Percentiles rank a stretch among this genome's conserved stretches.
Evolutionary conservation across 345 rosid species (phyloP).

Genomic region (Brassica napus): DNA sequence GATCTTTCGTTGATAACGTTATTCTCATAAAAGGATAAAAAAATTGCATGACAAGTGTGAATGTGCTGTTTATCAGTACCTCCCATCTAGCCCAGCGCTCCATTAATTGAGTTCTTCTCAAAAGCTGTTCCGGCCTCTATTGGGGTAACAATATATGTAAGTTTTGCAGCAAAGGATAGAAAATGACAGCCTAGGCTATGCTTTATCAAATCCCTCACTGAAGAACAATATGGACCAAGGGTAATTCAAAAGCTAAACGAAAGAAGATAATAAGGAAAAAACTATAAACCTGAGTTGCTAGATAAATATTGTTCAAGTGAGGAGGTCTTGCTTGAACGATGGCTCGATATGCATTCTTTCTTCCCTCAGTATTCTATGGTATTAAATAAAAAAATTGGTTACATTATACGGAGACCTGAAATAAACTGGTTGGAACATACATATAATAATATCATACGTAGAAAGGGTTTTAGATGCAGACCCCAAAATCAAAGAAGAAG

Average conservation of each 20-base stretch:
- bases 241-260: slow-evolving; percentile 10
- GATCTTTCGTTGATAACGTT: no score
- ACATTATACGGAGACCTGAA: slow-evolving; percentile 19
- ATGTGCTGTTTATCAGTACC: slow-evolving; percentile 54
- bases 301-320: slow-evolving; percentile 85
- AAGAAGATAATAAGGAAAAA: slow-evolving; percentile 13
- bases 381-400: slow-evolving; percentile 19
- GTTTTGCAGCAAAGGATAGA: slow-evolving; percentile 27
- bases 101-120: slow-evolving; percentile 91
- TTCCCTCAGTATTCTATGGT: slow-evolving; percentile 73
- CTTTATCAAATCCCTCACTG: slow-evolving; percentile 15
- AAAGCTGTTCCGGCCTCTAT: slow-evolving; percentile 95
- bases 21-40: slow-evolving; percentile 13
- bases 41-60: slow-evolving; percentile 26
- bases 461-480: slow-evolving; percentile 33
- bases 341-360: slow-evolving; percentile 91
- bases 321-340: slow-evolving; percentile 88
- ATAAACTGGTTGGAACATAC: slow-evolving; percentile 7
- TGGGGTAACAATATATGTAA: slow-evolving; percentile 33
- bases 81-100: slow-evolving; percentile 99
- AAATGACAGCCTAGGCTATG: slow-evolving; percentile 19
- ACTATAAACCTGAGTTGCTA: slow-evolving; percentile 89
- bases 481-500: slow-evolving; percentile 98
- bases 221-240: slow-evolving; percentile 27
- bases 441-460: neutral